These are phyloP conservation scores for Mitragyna speciosa DNA, from an alignment of 257 asterid species.

Conservation along the genomic window DNA sequence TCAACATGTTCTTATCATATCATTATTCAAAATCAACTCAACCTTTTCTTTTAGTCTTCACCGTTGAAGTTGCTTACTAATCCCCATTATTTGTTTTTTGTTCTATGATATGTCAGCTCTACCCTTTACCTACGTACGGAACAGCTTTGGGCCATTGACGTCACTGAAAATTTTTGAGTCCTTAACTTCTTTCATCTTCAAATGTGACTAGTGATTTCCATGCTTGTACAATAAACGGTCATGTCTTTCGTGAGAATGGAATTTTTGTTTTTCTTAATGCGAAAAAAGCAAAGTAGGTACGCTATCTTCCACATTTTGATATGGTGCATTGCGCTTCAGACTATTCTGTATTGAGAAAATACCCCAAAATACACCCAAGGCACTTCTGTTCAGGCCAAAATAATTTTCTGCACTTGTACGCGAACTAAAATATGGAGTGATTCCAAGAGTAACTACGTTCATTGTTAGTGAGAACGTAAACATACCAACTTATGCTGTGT, in stretches of 20 bases:
- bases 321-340: no score
- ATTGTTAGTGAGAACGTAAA: no score
- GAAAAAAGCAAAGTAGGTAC: no score
- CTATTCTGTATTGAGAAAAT: no score
- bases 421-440: no score
- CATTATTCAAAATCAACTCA: constrained; percentile 31
- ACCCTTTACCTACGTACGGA: constrained; percentile 18
- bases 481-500: background rate
- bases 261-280: no score
- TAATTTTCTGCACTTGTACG: background rate
- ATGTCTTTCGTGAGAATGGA: background rate
- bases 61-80: constrained; percentile 27
- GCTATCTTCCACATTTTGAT: no score
- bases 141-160: constrained; percentile 4
- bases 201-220: background rate
- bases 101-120: constrained; percentile 3
- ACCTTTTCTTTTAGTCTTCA: constrained; percentile 30
- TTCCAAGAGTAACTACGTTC: no score
- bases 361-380: no score
- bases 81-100: constrained; percentile 16
- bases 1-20: constrained; percentile 24
- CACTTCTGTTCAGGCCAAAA: no score
- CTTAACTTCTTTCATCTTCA: background rate
- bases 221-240: background rate
- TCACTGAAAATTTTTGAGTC: background rate